A percentile compares a stretch with the other conserved stretches of the same genome.
Conservation (phyloP, 352 stramenopile genomes). For the Phytophthora lateralis region DNA sequence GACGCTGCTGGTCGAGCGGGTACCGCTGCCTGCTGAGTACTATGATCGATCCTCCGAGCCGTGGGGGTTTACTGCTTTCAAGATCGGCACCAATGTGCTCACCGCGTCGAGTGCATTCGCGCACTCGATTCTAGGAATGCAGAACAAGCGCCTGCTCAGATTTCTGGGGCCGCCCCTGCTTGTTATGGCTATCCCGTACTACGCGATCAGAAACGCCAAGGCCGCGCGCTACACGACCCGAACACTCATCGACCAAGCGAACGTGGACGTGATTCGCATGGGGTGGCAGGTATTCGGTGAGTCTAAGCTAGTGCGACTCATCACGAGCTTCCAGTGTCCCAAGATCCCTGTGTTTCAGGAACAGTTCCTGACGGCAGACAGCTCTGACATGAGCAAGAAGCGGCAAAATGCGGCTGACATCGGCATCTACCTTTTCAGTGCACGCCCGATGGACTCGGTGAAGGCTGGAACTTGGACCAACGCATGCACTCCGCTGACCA, state of each 20-base stretch:
- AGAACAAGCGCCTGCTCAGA: conserved; percentile 69
- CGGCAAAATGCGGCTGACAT: conserved; percentile 59
- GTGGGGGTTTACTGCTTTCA: conserved; percentile 80
- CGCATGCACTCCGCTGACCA: conserved; percentile 54
- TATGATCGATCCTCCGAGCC: conserved; percentile 86
- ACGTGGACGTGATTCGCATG: conserved; percentile 87
- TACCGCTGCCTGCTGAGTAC: conserved; percentile 83
- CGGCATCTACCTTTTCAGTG: conserved; percentile 74
- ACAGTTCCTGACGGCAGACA: conserved; percentile 63
- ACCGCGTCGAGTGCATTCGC: conserved; percentile 79
- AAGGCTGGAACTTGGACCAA: conserved; percentile 73
- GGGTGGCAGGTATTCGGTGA: conserved; percentile 86
- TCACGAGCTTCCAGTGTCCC: conserved; percentile 69
- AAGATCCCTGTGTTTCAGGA: conserved; percentile 71
- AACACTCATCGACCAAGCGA: conserved; percentile 80
- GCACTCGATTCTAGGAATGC: conserved; percentile 66
- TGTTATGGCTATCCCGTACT: conserved; percentile 82
- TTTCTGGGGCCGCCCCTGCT: conserved; percentile 65
- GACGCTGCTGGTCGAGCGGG: conserved; percentile 74
- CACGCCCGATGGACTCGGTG: conserved; percentile 65
- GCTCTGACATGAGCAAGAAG: conserved; percentile 38
- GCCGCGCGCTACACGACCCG: conserved; percentile 76
- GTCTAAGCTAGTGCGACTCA: conserved; percentile 67
- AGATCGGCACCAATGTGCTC: conserved; percentile 81
- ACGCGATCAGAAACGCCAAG: conserved; percentile 75